Evolutionary conservation across 345 rosid species (phyloP).

Genomic region (Citrus hindsii): DNA sequence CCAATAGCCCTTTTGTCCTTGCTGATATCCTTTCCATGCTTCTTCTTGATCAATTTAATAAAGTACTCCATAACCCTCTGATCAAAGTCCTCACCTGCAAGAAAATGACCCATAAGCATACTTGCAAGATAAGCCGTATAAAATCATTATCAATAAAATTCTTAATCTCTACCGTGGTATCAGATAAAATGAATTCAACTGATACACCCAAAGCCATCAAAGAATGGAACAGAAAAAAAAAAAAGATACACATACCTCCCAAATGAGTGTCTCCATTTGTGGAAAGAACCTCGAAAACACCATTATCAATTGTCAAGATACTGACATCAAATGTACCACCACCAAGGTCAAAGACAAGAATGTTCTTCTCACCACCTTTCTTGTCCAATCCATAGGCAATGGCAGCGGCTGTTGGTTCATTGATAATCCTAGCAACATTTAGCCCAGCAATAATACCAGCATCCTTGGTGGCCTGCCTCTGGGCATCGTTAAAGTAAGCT

Average conservation of each 20-base stretch:
- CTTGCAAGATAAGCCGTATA: neutral
- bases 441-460: conserved; percentile 94
- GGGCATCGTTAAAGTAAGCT: conserved; percentile 99
- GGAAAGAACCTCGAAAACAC: conserved; percentile 96
- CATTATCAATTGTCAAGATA: conserved; percentile 89
- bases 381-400: conserved; percentile 95
- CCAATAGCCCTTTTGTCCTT: conserved; percentile 93
- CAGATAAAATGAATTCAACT: neutral
- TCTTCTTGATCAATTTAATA: conserved; percentile 94
- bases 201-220: neutral
- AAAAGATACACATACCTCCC: conserved; percentile 60
- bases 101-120: conserved; percentile 6
- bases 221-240: neutral
- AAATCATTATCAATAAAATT: neutral
- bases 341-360: conserved; percentile 96
- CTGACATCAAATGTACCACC: conserved; percentile 99
- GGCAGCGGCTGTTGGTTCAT: conserved; percentile 99
- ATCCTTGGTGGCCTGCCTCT: conserved; percentile 98
- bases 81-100: conserved; percentile 96
- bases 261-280: conserved; percentile 98
- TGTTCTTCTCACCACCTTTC: conserved; percentile 98
- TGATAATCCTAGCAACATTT: conserved; percentile 93
- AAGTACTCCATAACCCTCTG: conserved; percentile 97
- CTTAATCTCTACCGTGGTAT: neutral
- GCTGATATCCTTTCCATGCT: conserved; percentile 96